Base-by-base conservation (phyloP, 495 filamentous ascomycete genomes). In the Daldinia caldariorum region DNA sequence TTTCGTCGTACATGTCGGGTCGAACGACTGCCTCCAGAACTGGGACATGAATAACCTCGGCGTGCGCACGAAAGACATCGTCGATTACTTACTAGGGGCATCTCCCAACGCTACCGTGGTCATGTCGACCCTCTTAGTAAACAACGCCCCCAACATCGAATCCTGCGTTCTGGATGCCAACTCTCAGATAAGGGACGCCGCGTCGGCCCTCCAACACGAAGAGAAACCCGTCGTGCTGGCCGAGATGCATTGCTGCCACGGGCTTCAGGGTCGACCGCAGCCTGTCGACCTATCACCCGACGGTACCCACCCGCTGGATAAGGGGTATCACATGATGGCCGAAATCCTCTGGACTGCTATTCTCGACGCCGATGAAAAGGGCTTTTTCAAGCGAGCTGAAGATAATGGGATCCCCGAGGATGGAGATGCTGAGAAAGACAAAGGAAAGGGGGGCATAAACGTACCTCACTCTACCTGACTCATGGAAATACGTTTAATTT, bases 301-400 rank as follows among this genome's bases (percentile, higher is more conserved):
- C 58, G 54, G 72, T 51, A 47, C 58, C 7, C 80, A 82, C 70
- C 80, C 80, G 3, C 80, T 75, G 39, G 78, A 83, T 63, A 35
- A 18, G 12, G 80, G 80, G 0, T 84, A 84, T 64, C 37, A 41
- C 8, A 76, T 79, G 71, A 82, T 83, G 80, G 80, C 80, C 13
- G 63, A 66, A 12, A 73, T 77, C 41, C 81, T 77, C 74, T 70
- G 38, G 35, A n/a, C 51, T 64, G 34, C 34, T 35, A 7, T 35
- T 10, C 34, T 35, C 5, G 34, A 10, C 34, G 34, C 34, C 9
- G 34, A 35, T 35, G 6, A 10, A 1, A 35, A 35, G 9, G 34
- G 34, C 6, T 35, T 35, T 10, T 35, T 35, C 9, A 35, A 35
- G 9, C 34, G 34, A 35, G 2, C 34, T 7, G 34, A 35, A 10